Conservation (phyloP, 169 alveolate genomes). For the Plasmodium billcollinsi region DNA sequence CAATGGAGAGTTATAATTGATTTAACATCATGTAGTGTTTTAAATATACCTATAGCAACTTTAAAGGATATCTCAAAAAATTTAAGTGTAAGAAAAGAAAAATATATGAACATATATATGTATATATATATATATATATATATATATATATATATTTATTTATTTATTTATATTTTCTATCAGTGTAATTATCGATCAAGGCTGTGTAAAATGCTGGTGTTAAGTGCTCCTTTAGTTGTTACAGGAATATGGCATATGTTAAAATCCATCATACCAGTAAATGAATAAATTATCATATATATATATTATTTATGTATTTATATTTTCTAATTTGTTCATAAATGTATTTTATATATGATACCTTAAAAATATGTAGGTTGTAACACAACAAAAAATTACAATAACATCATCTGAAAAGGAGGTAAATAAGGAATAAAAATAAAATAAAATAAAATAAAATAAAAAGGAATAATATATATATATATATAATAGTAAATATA, state of each 20-base stretch:
- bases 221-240: conserved; percentile 59
- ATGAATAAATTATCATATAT: not conserved
- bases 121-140: not conserved
- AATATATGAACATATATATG: not conserved
- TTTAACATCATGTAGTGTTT: conserved; percentile 79
- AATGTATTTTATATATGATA: not conserved
- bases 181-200: conserved; percentile 68
- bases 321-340: not conserved
- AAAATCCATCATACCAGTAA: conserved; percentile 57
- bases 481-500: no score
- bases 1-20: conserved; percentile 86
- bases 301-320: not conserved
- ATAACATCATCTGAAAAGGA: conserved; percentile 40
- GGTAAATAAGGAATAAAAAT: conserved; percentile 1
- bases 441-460: not conserved
- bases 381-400: conserved; percentile 58
- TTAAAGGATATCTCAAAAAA: conserved; percentile 81
- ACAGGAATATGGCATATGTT: conserved; percentile 71
- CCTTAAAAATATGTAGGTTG: conserved; percentile 8
- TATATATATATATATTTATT: not conserved
- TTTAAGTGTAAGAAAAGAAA: conserved; percentile 72
- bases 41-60: conserved; percentile 79
- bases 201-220: conserved; percentile 37
- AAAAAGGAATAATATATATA: not conserved
- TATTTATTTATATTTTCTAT: not conserved